Evolutionary conservation across 768 basidiomycete species (phyloP).

Genomic region (Lactarius pseudohatsudake): DNA sequence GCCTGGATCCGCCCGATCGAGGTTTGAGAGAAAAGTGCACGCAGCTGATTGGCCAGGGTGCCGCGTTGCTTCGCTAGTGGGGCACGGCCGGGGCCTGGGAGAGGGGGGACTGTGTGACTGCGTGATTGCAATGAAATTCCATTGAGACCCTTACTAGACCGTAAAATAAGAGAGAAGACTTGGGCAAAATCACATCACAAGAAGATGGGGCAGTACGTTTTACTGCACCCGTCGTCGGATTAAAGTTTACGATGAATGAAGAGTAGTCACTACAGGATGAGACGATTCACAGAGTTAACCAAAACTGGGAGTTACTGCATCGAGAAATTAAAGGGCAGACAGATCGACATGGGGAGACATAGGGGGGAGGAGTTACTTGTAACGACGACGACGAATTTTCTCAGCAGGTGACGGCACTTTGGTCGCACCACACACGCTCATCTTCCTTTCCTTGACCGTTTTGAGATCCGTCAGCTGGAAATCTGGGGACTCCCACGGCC

Average conservation of each 20-base stretch:
- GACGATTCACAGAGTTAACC: constrained; percentile 18
- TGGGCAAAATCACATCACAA: neutral
- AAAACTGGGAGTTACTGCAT: constrained; percentile 14
- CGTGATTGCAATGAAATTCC: neutral
- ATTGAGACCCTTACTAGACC: neutral
- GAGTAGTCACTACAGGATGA: constrained; percentile 1
- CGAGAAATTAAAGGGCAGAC: neutral
- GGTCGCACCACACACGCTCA: neutral
- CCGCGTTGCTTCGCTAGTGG: no score
- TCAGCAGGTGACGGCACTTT: neutral
- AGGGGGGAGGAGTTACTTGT: constrained; percentile 13
- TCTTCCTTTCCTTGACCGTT: constrained; percentile 10
- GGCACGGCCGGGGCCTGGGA: neutral
- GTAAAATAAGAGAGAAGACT: neutral
- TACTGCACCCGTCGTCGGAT: neutral
- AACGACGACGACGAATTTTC: constrained; percentile 13
- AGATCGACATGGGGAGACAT: neutral
- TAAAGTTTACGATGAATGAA: constrained; percentile 13
- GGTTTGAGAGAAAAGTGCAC: neutral
- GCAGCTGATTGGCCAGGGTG: neutral
- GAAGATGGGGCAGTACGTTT: neutral
- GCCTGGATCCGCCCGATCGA: neutral
- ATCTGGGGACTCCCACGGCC: constrained; percentile 15
- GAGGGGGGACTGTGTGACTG: neutral
- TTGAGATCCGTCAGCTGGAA: constrained; percentile 15